A percentile compares a stretch with the other conserved stretches of the same genome.
Conservation (phyloP, 1,284 basidiomycete species). For the Chondrostereum purpureum region DNA sequence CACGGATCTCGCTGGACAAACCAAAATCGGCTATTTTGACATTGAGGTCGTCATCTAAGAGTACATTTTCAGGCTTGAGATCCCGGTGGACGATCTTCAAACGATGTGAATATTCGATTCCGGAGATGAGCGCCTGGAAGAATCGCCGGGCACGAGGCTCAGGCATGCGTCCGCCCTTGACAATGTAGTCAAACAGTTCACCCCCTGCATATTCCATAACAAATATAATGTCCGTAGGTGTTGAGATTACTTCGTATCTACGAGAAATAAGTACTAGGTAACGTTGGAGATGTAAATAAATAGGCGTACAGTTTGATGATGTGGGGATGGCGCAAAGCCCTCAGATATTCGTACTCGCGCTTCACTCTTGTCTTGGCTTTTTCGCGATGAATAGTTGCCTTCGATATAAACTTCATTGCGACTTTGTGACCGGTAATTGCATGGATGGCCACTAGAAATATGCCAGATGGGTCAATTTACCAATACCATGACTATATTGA, state of each 20-base stretch:
- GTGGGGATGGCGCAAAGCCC: constrained; percentile 85
- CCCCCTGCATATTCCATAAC: constrained; percentile 91
- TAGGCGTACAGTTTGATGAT: constrained; percentile 81
- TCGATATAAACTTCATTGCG: constrained; percentile 97
- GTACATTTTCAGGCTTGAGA: constrained; percentile 90
- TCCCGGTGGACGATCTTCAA: constrained; percentile 95
- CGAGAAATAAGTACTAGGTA: constrained; percentile 10
- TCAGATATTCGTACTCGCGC: constrained; percentile 94
- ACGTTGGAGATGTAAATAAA: constrained; percentile 9
- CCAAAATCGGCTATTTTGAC: constrained; percentile 98
- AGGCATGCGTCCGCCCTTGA: constrained; percentile 77
- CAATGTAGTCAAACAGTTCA: constrained; percentile 95
- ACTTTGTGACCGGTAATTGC: constrained; percentile 93
- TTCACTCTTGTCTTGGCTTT: constrained; percentile 91
- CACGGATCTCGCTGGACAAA: constrained; percentile 88
- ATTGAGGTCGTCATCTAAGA: constrained; percentile 72
- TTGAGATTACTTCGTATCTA: constrained; percentile 95
- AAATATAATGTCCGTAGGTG: constrained; percentile 91
- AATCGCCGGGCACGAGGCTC: constrained; percentile 82
- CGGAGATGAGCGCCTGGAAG: constrained; percentile 95
- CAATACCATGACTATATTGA: too few species aligned
- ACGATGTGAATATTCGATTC: constrained; percentile 91
- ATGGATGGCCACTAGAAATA: constrained; percentile 78
- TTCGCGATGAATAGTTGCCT: constrained; percentile 87
- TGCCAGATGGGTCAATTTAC: constrained; percentile 7